Evolutionary conservation across 2,329 filamentous ascomycete species (phyloP), one percentile per base, ranked within the genome.

Genomic region (Venturia effusa): DNA sequence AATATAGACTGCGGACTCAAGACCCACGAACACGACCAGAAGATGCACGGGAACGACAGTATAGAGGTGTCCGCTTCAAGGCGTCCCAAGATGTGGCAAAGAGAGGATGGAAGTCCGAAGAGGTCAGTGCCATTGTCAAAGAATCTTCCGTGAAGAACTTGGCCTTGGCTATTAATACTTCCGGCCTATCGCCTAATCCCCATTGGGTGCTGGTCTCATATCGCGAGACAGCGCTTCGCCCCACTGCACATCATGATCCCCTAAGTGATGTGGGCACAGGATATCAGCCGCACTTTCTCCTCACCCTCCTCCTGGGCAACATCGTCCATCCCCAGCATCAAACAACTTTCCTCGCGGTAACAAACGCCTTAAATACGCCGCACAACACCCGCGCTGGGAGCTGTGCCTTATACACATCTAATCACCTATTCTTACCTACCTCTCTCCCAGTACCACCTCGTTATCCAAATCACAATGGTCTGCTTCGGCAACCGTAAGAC

Each of bases 401-500:
- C 30, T 32, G 48, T 17, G 8, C 32, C 24, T 32, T 54, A 54
- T 13, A 32, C 17, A 32, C 51, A 15, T 34, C 27, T 10, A 57
- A 8, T 1, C 51, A 4, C 8, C 37, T 10, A 37, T 39, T 19
- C 27, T 24, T 57, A n/a, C n/a, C n/a, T 32, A 30, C 30, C 48
- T 2, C 8, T 11, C 51, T 34, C 27, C 3, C 51, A 57, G 17
- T n/a, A 57, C 51, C 7, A 34, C 51, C 51, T 34, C 30, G 51
- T 34, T n/a, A n/a, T 4, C 60, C 24, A 5, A 45, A 7, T 4
- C 60, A 51, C n/a, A 22, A 63, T 51, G 32, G 51, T 40, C 27
- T 24, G n/a, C 6, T 59, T 59, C 61, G 45, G 63, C 22, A 37
- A 39, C 8, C 30, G 37, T 27, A 48, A 24, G 43, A 63, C 63